Conservation (phyloP, 495 filamentous ascomycete genomes). For the Aspergillus mulundensis region DNA sequence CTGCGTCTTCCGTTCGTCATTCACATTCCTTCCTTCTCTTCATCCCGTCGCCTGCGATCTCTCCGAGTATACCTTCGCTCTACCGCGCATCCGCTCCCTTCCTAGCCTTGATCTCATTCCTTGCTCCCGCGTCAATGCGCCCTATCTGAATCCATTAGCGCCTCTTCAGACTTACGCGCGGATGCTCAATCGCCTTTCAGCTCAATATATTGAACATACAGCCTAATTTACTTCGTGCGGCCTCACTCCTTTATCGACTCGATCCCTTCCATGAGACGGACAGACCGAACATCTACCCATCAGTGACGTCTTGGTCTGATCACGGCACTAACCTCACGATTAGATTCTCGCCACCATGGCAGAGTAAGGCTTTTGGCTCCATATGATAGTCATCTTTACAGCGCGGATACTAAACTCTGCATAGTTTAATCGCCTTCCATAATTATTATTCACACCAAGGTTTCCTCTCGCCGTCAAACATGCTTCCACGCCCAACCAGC, state of each 20-base stretch:
- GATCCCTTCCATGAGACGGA: constrained; percentile 9
- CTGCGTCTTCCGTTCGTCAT: constrained; percentile 2
- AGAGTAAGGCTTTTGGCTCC: constrained; percentile 34
- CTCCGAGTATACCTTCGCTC: constrained; percentile 10
- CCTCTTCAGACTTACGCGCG: constrained; percentile 20
- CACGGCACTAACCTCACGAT: constrained; percentile 8
- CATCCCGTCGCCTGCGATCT: not conserved
- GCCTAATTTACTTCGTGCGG: not conserved
- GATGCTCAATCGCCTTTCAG: constrained; percentile 13
- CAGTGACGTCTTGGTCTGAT: constrained; percentile 13
- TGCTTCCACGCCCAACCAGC: constrained; percentile 38
- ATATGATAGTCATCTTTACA: not conserved
- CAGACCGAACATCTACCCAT: constrained; percentile 14
- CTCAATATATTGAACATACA: not conserved
- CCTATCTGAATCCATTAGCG: constrained; percentile 13
- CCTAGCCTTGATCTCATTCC: constrained; percentile 5
- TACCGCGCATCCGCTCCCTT: constrained; percentile 2
- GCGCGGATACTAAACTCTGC: constrained; percentile 6
- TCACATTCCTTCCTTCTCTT: constrained; percentile 15
- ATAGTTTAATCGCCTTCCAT: constrained; percentile 45
- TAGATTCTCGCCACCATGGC: constrained; percentile 35
- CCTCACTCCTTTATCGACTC: not conserved
- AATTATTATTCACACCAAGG: constrained; percentile 36
- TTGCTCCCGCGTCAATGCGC: constrained; percentile 18
- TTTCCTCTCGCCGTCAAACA: constrained; percentile 40